Evolutionary conservation across 2,329 filamentous ascomycete genomes (phyloP), one percentile per base, ranked within the genome.

Genomic region (Teratosphaeria viscida): DNA sequence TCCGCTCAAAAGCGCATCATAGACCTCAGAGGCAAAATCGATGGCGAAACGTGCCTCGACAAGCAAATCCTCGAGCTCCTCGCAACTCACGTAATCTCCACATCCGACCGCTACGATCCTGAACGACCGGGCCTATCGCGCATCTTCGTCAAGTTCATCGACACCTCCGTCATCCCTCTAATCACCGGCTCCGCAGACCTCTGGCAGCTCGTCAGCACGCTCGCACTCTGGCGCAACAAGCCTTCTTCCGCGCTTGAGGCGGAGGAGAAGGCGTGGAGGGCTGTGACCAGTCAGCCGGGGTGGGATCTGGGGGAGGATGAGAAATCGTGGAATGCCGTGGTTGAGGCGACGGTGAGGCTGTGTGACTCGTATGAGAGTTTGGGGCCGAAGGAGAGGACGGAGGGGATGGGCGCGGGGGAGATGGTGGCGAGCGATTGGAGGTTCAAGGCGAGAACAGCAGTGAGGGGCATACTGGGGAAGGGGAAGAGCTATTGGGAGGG

Each of bases 231-330:
- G 85, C 82, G 85, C 7, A 76, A 82, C 2, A 87, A 89, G 57
- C 88, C 87, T 1, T 75, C 77, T 0, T 85, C 85, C 1, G 89
- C 92, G 4, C 79, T 97, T 1, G 88, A 91, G 5, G 90, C 89
- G 1, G 84, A 92, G 34, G 94, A 97, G 75, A 92, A 92, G 70
- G 90, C 87, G 0, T 99, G 92, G 92, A 83, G 94, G 2, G 85
- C 88, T 0, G 83, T 87, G 0, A 77, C 82, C 0, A 78, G 80
- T 56, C 75, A 82, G 65, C 78, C 83, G 0, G 77, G 78, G 2
- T 80, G 76, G 74, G 78, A 81, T 63, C 11, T 49, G 43, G 78
- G 82, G 32, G 82, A 83, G 49, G 82, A 85, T 14, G 78, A 81
- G 64, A 79, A 79, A 52, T 82, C 82, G 19, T 96, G 90, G 89